Conservation (phyloP, 768 basidiomycete genomes). For the Suillus subaureus region DNA sequence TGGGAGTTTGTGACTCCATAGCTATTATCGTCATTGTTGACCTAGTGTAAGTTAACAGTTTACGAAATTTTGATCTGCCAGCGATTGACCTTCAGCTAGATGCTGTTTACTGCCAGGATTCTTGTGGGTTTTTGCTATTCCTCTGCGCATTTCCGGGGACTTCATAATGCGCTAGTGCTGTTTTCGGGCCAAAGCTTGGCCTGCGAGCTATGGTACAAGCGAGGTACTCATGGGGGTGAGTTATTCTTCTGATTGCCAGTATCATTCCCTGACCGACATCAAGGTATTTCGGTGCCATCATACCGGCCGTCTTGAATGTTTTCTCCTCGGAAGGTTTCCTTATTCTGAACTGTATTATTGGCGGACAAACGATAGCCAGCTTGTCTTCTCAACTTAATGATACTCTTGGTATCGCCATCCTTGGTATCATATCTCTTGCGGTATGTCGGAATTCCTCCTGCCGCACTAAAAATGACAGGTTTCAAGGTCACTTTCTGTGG, state of each 20-base stretch:
- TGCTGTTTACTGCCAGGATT: not conserved
- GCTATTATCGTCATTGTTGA: not conserved
- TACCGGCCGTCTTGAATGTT: not conserved
- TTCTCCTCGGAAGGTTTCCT: not conserved
- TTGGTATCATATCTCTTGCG: not conserved
- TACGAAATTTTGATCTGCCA: not conserved
- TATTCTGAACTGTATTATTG: not conserved
- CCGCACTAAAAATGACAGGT: not conserved
- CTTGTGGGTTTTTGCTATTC: not conserved
- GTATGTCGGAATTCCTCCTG: not conserved
- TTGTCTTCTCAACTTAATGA: not conserved
- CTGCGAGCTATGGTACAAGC: not conserved
- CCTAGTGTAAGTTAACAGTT: not conserved
- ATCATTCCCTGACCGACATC: not conserved
- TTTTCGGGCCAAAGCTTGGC: not conserved
- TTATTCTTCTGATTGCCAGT: not conserved
- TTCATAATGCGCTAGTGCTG: not conserved
- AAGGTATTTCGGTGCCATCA: not conserved
- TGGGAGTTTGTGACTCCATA: not conserved
- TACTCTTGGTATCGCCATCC: not conserved
- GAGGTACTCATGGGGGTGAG: not conserved
- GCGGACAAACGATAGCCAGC: not conserved
- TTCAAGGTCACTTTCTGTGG: not conserved
- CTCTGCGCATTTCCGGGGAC: not conserved
- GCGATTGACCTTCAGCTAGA: not conserved